Base-by-base conservation (phyloP, 2,329 filamentous ascomycete species). In the Paraphoma chrysanthemicola region DNA sequence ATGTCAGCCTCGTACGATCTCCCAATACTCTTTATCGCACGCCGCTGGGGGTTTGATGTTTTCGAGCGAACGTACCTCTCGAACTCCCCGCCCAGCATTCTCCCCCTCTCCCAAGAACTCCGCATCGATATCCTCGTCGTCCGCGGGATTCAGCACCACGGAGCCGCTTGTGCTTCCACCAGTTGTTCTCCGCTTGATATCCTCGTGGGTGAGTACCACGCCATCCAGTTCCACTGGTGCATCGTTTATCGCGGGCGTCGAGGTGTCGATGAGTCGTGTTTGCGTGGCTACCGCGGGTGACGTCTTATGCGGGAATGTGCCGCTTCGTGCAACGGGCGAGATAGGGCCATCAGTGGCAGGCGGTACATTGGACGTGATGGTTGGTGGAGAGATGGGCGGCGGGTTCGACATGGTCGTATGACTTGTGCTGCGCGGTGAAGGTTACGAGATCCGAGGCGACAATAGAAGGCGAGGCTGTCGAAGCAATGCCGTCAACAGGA, bases 201-300 rank as follows among this genome's bases (percentile, higher is more conserved):
- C 69, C 41, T 69, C 69, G 2, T 64, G 55, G 31, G 56, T 68
- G 10, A 66, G 60, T 1, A 68, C 60, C 3, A 62, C 54, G 31
- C 75, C 73, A 50, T 82, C 80, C 5, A 82, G 61, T 63, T 82
- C 80, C 5, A 81, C 73, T 0, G 80, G 79, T 44, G 71, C 68
- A 10, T 67, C 62, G 59, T 82, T 82, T 62, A 82, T 78, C 4
- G 79, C 69, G 0, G 76, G 77, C 2, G 75, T 72, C 5, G 66
- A 68, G 1, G 76, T 73, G 5, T 76, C 73, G 58, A 81, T 75
- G 39, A 74, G 69, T 0, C 74, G 70, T 6, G 70, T 70, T 18
- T 65, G 60, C 7, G 73, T 59, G 16, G 64, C 41, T 10, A 64
- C 67, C 6, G 67, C 56, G 1, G 62, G 49, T 4, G 61, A 63